Conservation (phyloP, 148 eudicot genomes). For the Chenopodium quinoa region DNA sequence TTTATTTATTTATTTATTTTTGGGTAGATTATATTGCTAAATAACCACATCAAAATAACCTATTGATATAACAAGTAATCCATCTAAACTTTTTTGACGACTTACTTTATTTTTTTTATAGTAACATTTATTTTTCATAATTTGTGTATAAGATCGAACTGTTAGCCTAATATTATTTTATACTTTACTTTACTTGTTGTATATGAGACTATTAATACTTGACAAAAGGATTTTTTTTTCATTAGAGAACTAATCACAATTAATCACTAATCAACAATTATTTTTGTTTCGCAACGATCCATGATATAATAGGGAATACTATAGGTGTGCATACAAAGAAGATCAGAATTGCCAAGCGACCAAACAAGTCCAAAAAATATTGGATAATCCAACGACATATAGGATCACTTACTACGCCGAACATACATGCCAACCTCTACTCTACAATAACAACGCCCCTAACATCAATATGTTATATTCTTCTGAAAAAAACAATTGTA, state of each 20-base stretch:
- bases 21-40: too few relatives aligned
- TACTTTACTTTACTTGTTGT: too few relatives aligned
- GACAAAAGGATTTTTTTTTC: too few relatives aligned
- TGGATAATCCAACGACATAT: background rate
- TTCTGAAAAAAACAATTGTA: background rate
- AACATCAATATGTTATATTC: background rate
- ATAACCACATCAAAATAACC: too few relatives aligned
- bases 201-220: too few relatives aligned
- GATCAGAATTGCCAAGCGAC: background rate
- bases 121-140: too few relatives aligned
- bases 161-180: too few relatives aligned
- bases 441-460: background rate
- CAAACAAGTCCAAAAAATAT: background rate
- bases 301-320: background rate
- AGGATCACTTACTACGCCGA: background rate
- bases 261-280: background rate
- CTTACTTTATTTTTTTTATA: too few relatives aligned
- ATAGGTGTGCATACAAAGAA: background rate
- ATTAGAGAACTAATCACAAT: background rate
- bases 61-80: too few relatives aligned
- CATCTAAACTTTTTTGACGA: too few relatives aligned
- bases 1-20: too few relatives aligned
- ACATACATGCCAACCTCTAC: background rate
- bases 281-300: background rate
- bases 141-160: too few relatives aligned